Base-by-base conservation (phyloP, 805 yeast genomes). In the Ogataea zsoltii region DNA sequence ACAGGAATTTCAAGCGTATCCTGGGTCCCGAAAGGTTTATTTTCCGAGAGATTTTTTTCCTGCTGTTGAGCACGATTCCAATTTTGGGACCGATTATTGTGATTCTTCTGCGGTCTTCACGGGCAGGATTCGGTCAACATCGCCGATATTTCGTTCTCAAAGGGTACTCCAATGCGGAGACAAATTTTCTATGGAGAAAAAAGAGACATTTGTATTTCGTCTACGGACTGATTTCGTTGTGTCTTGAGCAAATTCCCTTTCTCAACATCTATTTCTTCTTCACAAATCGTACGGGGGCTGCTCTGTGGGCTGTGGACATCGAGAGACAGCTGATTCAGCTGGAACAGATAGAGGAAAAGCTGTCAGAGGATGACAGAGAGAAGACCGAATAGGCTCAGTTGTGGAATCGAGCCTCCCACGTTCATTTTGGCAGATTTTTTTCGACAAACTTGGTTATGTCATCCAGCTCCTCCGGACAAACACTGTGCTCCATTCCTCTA, bases 401-500 rank as follows among this genome's bases (percentile, higher is more conserved):
- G 9, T 32, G 18, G 13, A 14, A 15, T 6, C 15, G 9, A 21
- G 9, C 25, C 5, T 6, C 25, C 9, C 25, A n/a, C 9, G 25
- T 21, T 33, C 30, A 35, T 31, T 42, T 39, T 19, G 55, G 59
- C 13, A 74, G 31, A 12, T 48, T 60, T 36, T 61, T 63, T 41
- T 63, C 65, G 26, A 85, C 46, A 56, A 83, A 81, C 2, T 62
- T 55, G 28, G 71, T 57, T 7, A 83, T 69, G 33, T 83, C 85
- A 1, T 48, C 58, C 50, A 92, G 61, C 61, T 90, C 97, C 43
- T 81, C 79, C 17, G 82, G 82, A 44, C 71, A 70, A 1, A 88
- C 77, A 28, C 84, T 74, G 64, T 91, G 98, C 0, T 71, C 81
- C 63, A 88, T 67, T 0, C 86, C 87, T 3, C 62, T 57, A 60